These are phyloP conservation scores for Leucocoprinus sp. DNA, from an alignment of 768 basidiomycete species.

Conservation along the genomic window DNA sequence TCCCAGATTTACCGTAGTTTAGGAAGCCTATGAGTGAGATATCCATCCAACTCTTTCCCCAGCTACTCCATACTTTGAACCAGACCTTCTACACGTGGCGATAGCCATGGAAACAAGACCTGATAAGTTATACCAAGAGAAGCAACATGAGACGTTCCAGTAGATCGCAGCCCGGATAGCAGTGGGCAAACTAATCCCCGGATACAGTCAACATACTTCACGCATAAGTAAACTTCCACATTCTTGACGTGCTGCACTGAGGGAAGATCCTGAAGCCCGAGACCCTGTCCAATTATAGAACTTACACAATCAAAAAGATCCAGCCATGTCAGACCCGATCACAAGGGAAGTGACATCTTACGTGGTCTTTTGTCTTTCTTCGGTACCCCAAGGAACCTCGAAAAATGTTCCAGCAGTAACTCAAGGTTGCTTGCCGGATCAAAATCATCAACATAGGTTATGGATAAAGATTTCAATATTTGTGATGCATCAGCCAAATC, in stretches of 20 bases:
- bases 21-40: background rate
- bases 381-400: constrained; percentile 6
- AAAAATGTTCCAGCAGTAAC: constrained; percentile 1
- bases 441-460: constrained; percentile 3
- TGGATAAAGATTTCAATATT: background rate
- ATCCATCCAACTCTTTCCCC: constrained; percentile 4
- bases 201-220: background rate
- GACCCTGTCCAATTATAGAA: constrained; percentile 1
- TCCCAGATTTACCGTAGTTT: constrained; percentile 1
- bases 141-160: background rate
- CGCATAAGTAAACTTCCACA: background rate
- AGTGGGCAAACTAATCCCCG: constrained; percentile 3
- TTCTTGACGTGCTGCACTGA: background rate
- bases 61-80: constrained; percentile 1
- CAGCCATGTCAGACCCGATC: background rate
- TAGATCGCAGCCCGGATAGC: background rate
- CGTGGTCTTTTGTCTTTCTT: constrained; percentile 8
- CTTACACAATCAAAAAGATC: background rate
- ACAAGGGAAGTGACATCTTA: background rate
- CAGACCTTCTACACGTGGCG: background rate
- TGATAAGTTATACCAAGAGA: constrained; percentile 4
- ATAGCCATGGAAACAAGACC: background rate
- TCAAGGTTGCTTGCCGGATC: constrained; percentile 5
- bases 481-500: background rate
- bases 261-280: background rate